Base-by-base conservation (phyloP, 192 early-diverging fungal genomes). In the Kickxella alabastrina region DNA sequence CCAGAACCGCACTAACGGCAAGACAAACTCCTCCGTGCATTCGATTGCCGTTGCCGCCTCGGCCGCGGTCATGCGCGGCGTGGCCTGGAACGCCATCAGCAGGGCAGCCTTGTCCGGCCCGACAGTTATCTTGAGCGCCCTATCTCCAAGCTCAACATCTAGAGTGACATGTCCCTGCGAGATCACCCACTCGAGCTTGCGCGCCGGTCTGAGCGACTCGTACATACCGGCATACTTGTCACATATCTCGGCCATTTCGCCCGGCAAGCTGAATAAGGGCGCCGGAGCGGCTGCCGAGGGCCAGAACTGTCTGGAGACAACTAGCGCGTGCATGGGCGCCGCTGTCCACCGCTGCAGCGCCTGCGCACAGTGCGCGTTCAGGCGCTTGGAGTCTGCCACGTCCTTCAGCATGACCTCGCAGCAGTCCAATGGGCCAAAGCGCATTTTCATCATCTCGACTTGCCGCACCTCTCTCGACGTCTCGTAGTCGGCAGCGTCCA, bases 351-450 rank as follows among this genome's bases (percentile, higher is more conserved):
- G n/a, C n/a, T n/a, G n/a, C n/a, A n/a, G n/a, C n/a, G n/a, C n/a
- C n/a, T n/a, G n/a, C n/a, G n/a, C n/a, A n/a, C n/a, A n/a, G n/a
- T n/a, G n/a, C n/a, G n/a, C n/a, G n/a, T 82, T 76, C 10, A 85
- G 66, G 18, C 89, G 75, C 31, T 83, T 82, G 0, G 88, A 90
- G 31, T 88, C 86, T 10, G 83, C 80, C 23, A 89, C 59, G 43
- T 91, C 89, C 48, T 85, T 87, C 4, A 91, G 67, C 89, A 91
- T 91, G 6, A 91, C 87, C 45, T 90, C 87, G 46, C 85, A 86
- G 19, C 74, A 60, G 22, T 82, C 77, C 31, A 91, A 59, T 45
- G 78, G 79, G 13, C 85, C 84, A 32, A 91, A 87, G 36, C 85
- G 69, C 39, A 87, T 53, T 51, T 88, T 90, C 57, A 91, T 75